Base-by-base conservation (phyloP, 352 stramenopile species). In the Pythium pyrilobum region DNA sequence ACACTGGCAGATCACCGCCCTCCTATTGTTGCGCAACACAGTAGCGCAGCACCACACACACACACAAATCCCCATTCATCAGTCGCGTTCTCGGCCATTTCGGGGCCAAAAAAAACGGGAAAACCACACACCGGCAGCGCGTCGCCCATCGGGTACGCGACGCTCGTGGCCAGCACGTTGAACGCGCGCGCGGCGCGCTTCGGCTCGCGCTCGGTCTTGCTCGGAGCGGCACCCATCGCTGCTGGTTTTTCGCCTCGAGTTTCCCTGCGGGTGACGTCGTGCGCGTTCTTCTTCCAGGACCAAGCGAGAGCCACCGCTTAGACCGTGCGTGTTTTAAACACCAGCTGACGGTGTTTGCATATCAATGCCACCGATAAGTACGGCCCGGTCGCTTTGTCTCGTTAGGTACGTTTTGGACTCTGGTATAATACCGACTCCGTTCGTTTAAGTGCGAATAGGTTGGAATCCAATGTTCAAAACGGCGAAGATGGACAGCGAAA, bases 131-230 rank as follows among this genome's bases (percentile, higher is more conserved):
- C 77, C 43, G 72, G 63, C 52, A 59, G 37, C 18, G 50, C 45
- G 39, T 54, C 43, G 54, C 54, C 46, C 16, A 51, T 32, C 16
- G 54, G 38, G 15, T 46, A 31, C n/a, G 65, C 57, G 44, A 57
- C 75, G 46, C 79, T 90, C 24, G 77, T 90, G 46, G 80, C 80
- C 56, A 90, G 66, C 55, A 90, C 75, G 41, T 75, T 71, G 66
- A 70, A 89, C 11, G 24, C 4, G 29, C 32, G 40, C 33, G 28
- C 38, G 13, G 43, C 33, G 43, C 56, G 52, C 57, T 57, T 28
- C 29, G 15, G 18, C n/a, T 34, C 32, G 37, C 62, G 55, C 55
- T 74, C 70, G 52, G 44, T 41, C 52, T 64, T 69, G 59, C 72
- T 87, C 21, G 73, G 53, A 46, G 64, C 55, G 51, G 65, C 71